Evolutionary conservation across 129 eudicot species (phyloP).

Genomic region (Artemisia tridentata): DNA sequence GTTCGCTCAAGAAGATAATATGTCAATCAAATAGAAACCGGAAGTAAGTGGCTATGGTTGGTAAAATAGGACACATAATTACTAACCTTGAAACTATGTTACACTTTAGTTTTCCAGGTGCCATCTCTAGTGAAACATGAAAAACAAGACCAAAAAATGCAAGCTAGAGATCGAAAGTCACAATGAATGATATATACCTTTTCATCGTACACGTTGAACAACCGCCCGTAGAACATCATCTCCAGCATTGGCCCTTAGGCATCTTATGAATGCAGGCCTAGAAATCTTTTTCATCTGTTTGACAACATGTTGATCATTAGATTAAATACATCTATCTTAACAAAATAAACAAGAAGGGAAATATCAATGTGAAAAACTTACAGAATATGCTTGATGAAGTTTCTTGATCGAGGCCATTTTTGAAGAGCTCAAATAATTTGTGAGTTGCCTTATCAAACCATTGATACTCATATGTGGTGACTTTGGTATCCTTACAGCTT

Average conservation of each 20-base stretch:
- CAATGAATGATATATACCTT: background rate
- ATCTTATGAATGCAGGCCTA: slow-evolving; percentile 19
- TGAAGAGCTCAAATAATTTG: slow-evolving; percentile 29
- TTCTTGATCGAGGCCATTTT: slow-evolving; percentile 22
- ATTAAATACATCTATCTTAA: background rate
- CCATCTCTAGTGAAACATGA: background rate
- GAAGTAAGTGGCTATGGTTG: no score
- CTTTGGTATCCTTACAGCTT: slow-evolving; percentile 13
- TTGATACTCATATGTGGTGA: slow-evolving; percentile 28
- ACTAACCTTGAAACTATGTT: no score
- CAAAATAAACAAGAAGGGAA: background rate
- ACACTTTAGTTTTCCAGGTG: background rate
- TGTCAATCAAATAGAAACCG: no score
- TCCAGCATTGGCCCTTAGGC: slow-evolving; percentile 20
- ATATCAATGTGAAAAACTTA: slow-evolving; percentile 6
- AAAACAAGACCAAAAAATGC: background rate
- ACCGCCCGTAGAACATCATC: slow-evolving; percentile 29
- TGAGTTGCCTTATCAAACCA: slow-evolving; percentile 24
- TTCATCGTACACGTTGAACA: slow-evolving; percentile 9
- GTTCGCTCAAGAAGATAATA: no score
- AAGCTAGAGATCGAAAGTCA: background rate
- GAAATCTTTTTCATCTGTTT: slow-evolving; percentile 20
- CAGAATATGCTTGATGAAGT: slow-evolving; percentile 26
- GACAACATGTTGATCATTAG: background rate
- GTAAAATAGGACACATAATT: no score